Percentiles rank a stretch among this genome's conserved stretches.
Conservation (phyloP, 345 rosid genomes). For the Streptanthus diversifolius region DNA sequence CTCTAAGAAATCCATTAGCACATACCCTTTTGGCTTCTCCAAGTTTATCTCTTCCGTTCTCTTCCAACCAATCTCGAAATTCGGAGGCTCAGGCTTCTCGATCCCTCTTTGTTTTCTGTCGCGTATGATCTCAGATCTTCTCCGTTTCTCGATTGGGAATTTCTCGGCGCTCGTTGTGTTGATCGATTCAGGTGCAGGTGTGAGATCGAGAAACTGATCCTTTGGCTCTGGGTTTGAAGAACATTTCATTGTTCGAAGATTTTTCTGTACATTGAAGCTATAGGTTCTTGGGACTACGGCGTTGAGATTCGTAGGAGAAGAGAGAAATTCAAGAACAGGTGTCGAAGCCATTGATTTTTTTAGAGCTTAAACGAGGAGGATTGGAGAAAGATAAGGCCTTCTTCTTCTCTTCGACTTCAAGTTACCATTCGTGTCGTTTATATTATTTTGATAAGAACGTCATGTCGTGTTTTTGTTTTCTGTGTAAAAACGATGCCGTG, state of each 20-base stretch:
- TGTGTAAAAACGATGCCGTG: neutral
- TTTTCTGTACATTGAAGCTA: neutral
- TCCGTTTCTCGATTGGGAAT: constrained; percentile 70
- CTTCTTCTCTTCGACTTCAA: neutral
- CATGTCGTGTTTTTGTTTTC: neutral
- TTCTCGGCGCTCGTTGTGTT: constrained; percentile 48
- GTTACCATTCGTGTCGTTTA: neutral
- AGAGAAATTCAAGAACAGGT: constrained; percentile 14
- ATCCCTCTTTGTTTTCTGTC: constrained; percentile 44
- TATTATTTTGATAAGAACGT: neutral
- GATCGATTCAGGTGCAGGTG: constrained; percentile 43
- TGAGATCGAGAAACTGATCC: constrained; percentile 29
- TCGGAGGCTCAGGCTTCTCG: constrained; percentile 61
- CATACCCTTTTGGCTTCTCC: constrained; percentile 76
- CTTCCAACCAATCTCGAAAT: constrained; percentile 80
- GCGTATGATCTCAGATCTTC: constrained; percentile 58
- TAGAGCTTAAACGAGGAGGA: neutral
- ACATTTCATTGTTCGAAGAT: constrained; percentile 11
- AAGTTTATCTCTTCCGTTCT: constrained; percentile 62
- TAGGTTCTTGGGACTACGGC: neutral
- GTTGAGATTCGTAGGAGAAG: neutral
- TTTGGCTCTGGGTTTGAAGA: constrained; percentile 21
- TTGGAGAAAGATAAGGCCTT: constrained; percentile 9
- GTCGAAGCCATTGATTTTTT: constrained; percentile 23
- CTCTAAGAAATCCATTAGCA: constrained; percentile 77